phyloP scores from a whole-genome alignment of 164 flowering plant genomes.

The Vitis amurensis region DNA sequence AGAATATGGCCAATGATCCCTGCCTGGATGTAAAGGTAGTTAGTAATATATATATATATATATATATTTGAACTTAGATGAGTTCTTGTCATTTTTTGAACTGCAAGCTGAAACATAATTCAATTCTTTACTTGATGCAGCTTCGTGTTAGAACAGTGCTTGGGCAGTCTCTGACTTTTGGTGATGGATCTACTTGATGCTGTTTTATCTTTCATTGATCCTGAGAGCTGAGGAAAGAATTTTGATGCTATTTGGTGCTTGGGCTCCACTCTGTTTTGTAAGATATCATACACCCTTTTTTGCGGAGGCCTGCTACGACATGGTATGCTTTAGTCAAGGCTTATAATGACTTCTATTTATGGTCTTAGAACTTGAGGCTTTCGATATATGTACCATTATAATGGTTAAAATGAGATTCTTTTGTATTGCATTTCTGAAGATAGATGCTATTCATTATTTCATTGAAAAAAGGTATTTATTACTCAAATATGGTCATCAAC shows the following conservation, averaged over 20 bases:
- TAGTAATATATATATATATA: neutral
- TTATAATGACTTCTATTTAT: neutral
- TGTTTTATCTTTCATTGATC: neutral
- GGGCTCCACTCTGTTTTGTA: slow-evolving; percentile 13
- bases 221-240: neutral
- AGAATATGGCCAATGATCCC: slow-evolving; percentile 75
- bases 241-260: slow-evolving; percentile 2
- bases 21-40: slow-evolving; percentile 90
- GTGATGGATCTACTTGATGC: slow-evolving; percentile 34
- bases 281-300: slow-evolving; percentile 10
- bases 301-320: slow-evolving; percentile 7
- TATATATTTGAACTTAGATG: neutral
- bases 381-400: neutral
- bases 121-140: slow-evolving; percentile 37
- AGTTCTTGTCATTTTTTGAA: neutral
- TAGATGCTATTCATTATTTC: neutral
- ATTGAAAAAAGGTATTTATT: neutral
- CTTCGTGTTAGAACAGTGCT: slow-evolving; percentile 74
- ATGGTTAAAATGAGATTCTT: neutral
- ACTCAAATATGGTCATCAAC: neutral
- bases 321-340: slow-evolving; percentile 9
- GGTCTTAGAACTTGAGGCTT: neutral
- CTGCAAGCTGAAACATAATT: neutral
- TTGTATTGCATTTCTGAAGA: neutral
- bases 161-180: slow-evolving; percentile 39